phyloP scores from a whole-genome alignment of 805 yeast genomes.

The Starmerella ratchasimensis region DNA sequence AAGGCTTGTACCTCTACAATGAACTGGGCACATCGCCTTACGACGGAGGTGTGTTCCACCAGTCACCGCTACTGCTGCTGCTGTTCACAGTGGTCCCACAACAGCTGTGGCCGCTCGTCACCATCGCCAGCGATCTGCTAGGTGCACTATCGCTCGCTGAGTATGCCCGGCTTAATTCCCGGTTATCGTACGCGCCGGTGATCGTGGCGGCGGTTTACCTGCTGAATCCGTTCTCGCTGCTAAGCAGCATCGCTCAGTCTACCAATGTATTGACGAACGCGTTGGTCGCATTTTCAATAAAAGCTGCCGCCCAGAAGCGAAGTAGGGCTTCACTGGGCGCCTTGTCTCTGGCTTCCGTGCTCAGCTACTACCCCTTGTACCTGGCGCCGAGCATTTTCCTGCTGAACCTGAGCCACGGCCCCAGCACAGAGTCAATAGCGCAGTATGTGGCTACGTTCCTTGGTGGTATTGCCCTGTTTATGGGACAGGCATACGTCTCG shows the following conservation, averaged over 20 bases:
- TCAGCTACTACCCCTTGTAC: slow-evolving; percentile 49
- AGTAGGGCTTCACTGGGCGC: slow-evolving; percentile 35
- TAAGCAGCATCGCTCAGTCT: slow-evolving; percentile 57
- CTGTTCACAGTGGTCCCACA: slow-evolving; percentile 32
- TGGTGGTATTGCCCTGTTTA: slow-evolving; percentile 12
- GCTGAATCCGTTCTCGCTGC: slow-evolving; percentile 66
- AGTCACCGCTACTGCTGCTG: slow-evolving; percentile 59
- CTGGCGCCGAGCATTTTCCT: slow-evolving; percentile 45
- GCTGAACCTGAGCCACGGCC: slow-evolving; percentile 5
- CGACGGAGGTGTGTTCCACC: slow-evolving; percentile 77
- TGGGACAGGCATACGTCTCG: slow-evolving; percentile 21
- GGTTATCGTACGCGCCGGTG: slow-evolving; percentile 27
- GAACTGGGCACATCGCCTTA: slow-evolving; percentile 52
- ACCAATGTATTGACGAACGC: slow-evolving; percentile 48
- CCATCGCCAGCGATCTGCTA: slow-evolving; percentile 44
- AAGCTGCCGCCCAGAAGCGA: slow-evolving; percentile 33
- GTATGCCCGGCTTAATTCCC: slow-evolving; percentile 28
- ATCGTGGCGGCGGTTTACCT: slow-evolving; percentile 51
- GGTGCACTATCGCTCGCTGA: slow-evolving; percentile 42
- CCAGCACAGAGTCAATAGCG: neutral
- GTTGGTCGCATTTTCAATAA: slow-evolving; percentile 37
- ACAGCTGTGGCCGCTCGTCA: slow-evolving; percentile 31
- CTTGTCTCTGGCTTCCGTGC: slow-evolving; percentile 49
- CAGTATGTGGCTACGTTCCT: slow-evolving; percentile 13
- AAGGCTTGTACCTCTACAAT: slow-evolving; percentile 49